Evolutionary conservation across 2,329 filamentous ascomycete species (phyloP).

Genomic region (Sphaerulina populicola): DNA sequence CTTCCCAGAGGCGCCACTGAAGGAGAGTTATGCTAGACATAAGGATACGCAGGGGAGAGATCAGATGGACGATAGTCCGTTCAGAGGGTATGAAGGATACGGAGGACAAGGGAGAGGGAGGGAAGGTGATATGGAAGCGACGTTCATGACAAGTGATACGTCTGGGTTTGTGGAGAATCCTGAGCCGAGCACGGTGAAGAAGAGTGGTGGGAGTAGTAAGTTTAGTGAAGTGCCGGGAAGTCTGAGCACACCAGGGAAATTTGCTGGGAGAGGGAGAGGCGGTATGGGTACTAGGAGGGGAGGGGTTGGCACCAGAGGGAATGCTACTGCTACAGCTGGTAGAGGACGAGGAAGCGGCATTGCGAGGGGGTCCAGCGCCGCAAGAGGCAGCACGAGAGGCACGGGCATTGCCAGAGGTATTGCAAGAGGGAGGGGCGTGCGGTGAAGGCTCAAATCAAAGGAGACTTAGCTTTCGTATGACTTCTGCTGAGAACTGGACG

Average conservation of each 20-base stretch:
- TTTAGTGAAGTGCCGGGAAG: constrained; percentile 19
- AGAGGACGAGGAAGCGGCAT: constrained; percentile 28
- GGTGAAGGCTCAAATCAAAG: constrained; percentile 9
- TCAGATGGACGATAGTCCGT: constrained; percentile 21
- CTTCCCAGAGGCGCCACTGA: constrained; percentile 83
- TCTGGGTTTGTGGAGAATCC: constrained; percentile 79
- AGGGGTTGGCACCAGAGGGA: background rate
- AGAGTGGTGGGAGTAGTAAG: constrained; percentile 28
- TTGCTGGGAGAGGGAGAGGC: constrained; percentile 28
- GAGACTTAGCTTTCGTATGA: background rate
- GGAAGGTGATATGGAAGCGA: constrained; percentile 57
- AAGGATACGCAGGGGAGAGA: constrained; percentile 39
- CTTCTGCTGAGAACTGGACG: too few species aligned
- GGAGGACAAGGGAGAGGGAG: constrained; percentile 9
- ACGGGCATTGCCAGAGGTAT: constrained; percentile 25
- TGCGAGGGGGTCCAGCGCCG: constrained; percentile 23
- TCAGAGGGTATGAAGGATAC: constrained; percentile 10
- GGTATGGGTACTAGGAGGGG: constrained; percentile 1
- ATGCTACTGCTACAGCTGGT: constrained; percentile 17
- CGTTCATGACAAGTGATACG: constrained; percentile 87
- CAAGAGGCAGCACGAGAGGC: constrained; percentile 19
- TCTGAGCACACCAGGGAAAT: constrained; percentile 10
- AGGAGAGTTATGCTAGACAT: constrained; percentile 69
- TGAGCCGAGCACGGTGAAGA: constrained; percentile 44
- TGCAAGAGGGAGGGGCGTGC: constrained; percentile 30